These are phyloP conservation scores for Auriscalpium vulgare DNA, from an alignment of 768 basidiomycete species.

Conservation along the genomic window DNA sequence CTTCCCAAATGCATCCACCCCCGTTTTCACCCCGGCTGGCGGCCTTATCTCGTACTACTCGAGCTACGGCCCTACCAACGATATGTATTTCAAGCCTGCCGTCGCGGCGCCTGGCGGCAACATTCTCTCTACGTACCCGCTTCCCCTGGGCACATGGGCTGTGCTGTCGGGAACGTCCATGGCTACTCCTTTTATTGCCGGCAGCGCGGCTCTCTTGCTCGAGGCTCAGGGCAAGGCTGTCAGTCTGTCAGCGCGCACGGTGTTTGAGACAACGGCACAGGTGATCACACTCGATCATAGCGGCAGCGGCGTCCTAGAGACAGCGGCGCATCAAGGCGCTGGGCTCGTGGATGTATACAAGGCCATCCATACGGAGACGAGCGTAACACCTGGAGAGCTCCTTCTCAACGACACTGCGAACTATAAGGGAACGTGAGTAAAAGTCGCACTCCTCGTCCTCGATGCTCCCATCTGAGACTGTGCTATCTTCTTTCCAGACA, in stretches of 20 bases:
- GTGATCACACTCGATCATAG: conserved; percentile 20
- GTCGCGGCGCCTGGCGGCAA: conserved; percentile 47
- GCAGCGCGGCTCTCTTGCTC: conserved; percentile 4
- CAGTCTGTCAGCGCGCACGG: not conserved
- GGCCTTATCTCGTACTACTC: conserved; percentile 53
- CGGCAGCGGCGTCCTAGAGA: conserved; percentile 43
- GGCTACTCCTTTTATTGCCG: conserved; percentile 21
- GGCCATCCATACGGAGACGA: conserved; percentile 44
- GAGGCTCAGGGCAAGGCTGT: not conserved
- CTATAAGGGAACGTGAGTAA: conserved; percentile 34
- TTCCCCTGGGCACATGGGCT: conserved; percentile 31
- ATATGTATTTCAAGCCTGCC: conserved; percentile 49
- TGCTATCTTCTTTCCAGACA: conserved; percentile 28
- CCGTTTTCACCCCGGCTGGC: conserved; percentile 43
- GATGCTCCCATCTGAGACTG: not conserved
- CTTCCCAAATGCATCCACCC: conserved; percentile 38
- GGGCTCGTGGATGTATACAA: conserved; percentile 45
- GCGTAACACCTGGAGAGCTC: conserved; percentile 48
- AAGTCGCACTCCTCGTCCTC: conserved; percentile 4
- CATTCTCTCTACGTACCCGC: conserved; percentile 39
- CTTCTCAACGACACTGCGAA: conserved; percentile 57
- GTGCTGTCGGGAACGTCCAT: conserved; percentile 38
- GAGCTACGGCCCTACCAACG: conserved; percentile 53
- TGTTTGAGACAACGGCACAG: conserved; percentile 1
- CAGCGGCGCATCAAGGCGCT: conserved; percentile 45